Conservation (phyloP, 768 basidiomycete species). For the Paxillus rubicundulus region DNA sequence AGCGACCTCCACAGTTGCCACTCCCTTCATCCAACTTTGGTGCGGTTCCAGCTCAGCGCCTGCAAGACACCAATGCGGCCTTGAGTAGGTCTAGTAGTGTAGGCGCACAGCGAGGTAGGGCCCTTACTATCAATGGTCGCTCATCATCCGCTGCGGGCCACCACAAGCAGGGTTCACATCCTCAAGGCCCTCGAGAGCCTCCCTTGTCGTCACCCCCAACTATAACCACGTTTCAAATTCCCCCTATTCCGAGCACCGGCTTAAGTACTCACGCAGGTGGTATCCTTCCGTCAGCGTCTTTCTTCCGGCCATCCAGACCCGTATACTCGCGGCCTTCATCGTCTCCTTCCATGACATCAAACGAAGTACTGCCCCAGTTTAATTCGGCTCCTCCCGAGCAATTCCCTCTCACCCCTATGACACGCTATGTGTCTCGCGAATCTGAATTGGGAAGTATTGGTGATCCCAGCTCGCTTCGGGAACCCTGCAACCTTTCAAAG, state of each 20-base stretch:
- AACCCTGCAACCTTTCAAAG: conserved; percentile 32
- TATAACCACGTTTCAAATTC: conserved; percentile 23
- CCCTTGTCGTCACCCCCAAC: conserved; percentile 29
- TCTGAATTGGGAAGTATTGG: conserved; percentile 37
- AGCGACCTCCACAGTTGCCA: conserved; percentile 11
- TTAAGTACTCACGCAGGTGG: conserved; percentile 58
- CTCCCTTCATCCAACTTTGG: conserved; percentile 16
- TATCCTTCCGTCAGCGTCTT: conserved; percentile 74
- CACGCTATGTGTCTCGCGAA: conserved; percentile 38
- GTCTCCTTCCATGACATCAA: conserved; percentile 31
- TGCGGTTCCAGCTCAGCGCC: conserved; percentile 11
- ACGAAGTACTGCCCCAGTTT: conserved; percentile 31
- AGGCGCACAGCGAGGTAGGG: conserved; percentile 4
- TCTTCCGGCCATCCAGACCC: conserved; percentile 72
- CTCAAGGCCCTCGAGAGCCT: conserved; percentile 13
- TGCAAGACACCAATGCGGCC: conserved; percentile 5
- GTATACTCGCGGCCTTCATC: conserved; percentile 44
- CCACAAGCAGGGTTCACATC: conserved; percentile 15
- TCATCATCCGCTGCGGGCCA: conserved; percentile 8
- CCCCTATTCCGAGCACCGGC: conserved; percentile 33
- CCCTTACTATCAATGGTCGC: conserved; percentile 2
- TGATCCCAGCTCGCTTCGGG: conserved; percentile 18
- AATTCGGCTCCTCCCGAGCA: conserved; percentile 27
- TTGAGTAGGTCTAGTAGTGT: conserved; percentile 10
- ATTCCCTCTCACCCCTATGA: conserved; percentile 41